Percentiles rank a stretch among this genome's conserved stretches.
Evolutionary conservation across 1,139 yeast species (phyloP).

Genomic region (Magnusiomyces ingens): DNA sequence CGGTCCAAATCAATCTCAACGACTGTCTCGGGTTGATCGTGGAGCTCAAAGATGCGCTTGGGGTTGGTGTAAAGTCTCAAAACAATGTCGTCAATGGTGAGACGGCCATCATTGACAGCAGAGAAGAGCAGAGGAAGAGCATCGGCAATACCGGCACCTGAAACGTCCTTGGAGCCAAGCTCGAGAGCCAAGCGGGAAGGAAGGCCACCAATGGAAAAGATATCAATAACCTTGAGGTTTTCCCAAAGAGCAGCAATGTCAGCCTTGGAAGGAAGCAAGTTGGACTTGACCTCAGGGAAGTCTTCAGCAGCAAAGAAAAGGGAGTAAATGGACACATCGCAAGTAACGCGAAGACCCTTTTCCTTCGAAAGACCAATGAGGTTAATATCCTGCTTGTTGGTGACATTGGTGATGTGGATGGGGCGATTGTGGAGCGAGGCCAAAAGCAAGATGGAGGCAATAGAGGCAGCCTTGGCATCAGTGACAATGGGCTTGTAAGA

Average conservation of each 20-base stretch:
- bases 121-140: conserved; percentile 74
- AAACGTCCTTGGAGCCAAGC: conserved; percentile 49
- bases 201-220: conserved; percentile 77
- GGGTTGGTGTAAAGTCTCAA: conserved; percentile 78
- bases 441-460: conserved; percentile 82
- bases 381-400: conserved; percentile 73
- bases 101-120: conserved; percentile 68
- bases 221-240: conserved; percentile 64
- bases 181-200: conserved; percentile 70
- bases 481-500: conserved; percentile 76
- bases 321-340: conserved; percentile 81
- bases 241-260: conserved; percentile 85
- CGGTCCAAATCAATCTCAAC: conserved; percentile 84
- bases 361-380: conserved; percentile 81
- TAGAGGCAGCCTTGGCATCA: conserved; percentile 85
- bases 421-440: conserved; percentile 84
- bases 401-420: conserved; percentile 84
- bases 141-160: conserved; percentile 76
- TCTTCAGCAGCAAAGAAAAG: conserved; percentile 71
- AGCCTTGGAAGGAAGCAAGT: conserved; percentile 69
- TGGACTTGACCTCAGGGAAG: conserved; percentile 49
- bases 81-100: conserved; percentile 68
- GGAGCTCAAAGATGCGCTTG: conserved; percentile 70
- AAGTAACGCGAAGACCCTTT: conserved; percentile 74
- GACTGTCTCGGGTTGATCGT: conserved; percentile 64